Base-by-base conservation (phyloP, 768 basidiomycete genomes). In the Rhizopogon rudus region DNA sequence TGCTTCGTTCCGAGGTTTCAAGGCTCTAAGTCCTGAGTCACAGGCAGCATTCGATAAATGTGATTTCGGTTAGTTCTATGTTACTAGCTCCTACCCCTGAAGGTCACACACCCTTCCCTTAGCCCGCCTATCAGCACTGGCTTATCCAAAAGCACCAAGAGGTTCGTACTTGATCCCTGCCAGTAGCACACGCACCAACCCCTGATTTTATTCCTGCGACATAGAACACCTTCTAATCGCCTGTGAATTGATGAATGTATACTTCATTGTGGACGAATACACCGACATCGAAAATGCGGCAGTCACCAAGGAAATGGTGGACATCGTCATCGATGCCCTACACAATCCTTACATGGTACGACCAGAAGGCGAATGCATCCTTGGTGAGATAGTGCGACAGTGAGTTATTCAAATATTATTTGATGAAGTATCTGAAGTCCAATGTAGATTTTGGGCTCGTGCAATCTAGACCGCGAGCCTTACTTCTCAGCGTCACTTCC, bases 1-100 rank as follows among this genome's bases (percentile, higher is more conserved):
- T 4, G 67, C 63, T 3, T 79, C 78, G 77, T 61, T 69, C 39
- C 66, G 67, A 35, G 52, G 57, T 12, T 76, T 75, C 60, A 63
- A 67, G 3, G 67, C 73, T 1, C 73, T 78, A 54, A 59, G 56
- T 2, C 60, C 67, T 1, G 63, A 65, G n/a, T 64, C 74, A 0
- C 75, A 77, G 56, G 60, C 54, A 9, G 72, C 73, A 1, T 77
- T 80, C 63, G 67, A 78, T 41, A 54, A 46, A 5, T 76, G 77
- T 58, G 71, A 78, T 56, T 75, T 77, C 54, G 68, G 77, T 73
- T 12, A 6, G 52, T 53, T 13, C 40, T 48, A n/a, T 13, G 35
- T 35, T 13, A 8, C 31, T 35, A 12, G 10, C 35, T 35, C 35
- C 12, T 10, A 13, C 3, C 12, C 10, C 35, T 35, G 35, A 35